These are phyloP conservation scores for Hevea brasiliensis DNA, from an alignment of 345 rosid species.

Conservation along the genomic window DNA sequence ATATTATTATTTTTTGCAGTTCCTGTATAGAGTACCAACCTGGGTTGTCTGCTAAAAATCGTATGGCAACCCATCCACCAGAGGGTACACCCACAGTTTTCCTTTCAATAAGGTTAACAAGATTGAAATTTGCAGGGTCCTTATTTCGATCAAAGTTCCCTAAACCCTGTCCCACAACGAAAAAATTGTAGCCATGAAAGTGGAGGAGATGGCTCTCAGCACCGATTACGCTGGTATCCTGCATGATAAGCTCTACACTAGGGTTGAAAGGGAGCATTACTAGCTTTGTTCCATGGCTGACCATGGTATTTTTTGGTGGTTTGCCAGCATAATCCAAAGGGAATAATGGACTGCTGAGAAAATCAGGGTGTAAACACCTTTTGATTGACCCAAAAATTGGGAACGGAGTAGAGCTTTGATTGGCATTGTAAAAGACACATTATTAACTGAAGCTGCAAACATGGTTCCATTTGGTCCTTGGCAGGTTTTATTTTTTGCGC, in stretches of 20 bases:
- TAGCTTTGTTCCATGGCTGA: slow-evolving; percentile 10
- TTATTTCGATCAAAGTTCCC: slow-evolving; percentile 16
- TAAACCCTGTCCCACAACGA: slow-evolving; percentile 19
- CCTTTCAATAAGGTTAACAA: slow-evolving; percentile 17
- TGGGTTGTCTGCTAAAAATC: slow-evolving; percentile 22
- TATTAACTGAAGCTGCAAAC: slow-evolving; percentile 18
- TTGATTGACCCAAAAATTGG: slow-evolving; percentile 8
- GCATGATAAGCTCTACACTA: slow-evolving; percentile 20
- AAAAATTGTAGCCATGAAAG: slow-evolving; percentile 19
- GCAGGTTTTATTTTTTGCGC: slow-evolving; percentile 7
- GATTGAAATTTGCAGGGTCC: slow-evolving; percentile 15
- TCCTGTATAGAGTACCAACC: no score
- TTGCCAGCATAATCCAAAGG: slow-evolving; percentile 16
- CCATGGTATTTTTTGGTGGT: slow-evolving; percentile 22
- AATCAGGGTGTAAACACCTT: slow-evolving; percentile 16
- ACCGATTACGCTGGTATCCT: slow-evolving; percentile 14
- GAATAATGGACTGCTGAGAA: neutral
- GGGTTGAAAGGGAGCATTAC: slow-evolving; percentile 19
- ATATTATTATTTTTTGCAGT: no score
- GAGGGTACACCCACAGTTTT: slow-evolving; percentile 21
- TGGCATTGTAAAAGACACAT: slow-evolving; percentile 18
- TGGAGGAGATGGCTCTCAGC: slow-evolving; percentile 21
- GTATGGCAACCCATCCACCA: slow-evolving; percentile 21
- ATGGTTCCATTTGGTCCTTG: slow-evolving; percentile 20
- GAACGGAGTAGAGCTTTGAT: slow-evolving; percentile 12